Percentiles rank a stretch among this genome's conserved stretches.
Conservation (phyloP, 495 filamentous ascomycete species). For the Antarctomyces pellizariae region DNA sequence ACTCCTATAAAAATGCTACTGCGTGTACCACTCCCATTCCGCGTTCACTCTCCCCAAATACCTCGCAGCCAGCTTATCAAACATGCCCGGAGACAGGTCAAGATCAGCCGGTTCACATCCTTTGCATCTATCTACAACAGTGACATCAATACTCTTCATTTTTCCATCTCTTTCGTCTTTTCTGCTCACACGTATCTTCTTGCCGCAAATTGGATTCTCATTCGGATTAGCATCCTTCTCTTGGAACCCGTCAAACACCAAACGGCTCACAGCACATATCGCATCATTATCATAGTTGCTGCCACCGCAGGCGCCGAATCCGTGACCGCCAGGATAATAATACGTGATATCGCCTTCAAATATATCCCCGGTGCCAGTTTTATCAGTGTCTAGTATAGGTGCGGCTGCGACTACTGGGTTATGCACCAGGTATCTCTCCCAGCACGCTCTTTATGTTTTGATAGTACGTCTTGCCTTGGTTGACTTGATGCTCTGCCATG, state of each 20-base stretch:
- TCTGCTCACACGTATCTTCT: slow-evolving; percentile 38
- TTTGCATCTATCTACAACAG: slow-evolving; percentile 51
- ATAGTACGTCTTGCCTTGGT: slow-evolving; percentile 20
- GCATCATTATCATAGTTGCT: slow-evolving; percentile 24
- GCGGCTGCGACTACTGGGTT: too few relatives aligned
- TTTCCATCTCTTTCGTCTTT: slow-evolving; percentile 39
- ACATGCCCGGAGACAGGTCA: slow-evolving; percentile 37
- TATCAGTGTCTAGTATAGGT: too few relatives aligned
- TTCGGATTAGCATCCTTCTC: slow-evolving; percentile 38
- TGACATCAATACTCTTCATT: slow-evolving; percentile 33
- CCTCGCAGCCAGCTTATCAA: slow-evolving; percentile 31
- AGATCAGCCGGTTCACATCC: slow-evolving; percentile 41
- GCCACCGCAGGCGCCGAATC: slow-evolving; percentile 47
- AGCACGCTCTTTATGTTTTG: slow-evolving; percentile 17
- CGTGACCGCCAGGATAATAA: slow-evolving; percentile 39
- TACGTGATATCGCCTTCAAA: slow-evolving; percentile 50
- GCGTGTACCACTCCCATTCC: slow-evolving; percentile 51
- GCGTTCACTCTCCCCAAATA: slow-evolving; percentile 33
- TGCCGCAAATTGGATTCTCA: slow-evolving; percentile 44
- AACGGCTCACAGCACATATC: slow-evolving; percentile 42
- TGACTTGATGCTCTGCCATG: slow-evolving; percentile 20
- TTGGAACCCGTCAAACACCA: slow-evolving; percentile 36
- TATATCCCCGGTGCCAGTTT: slow-evolving; percentile 16
- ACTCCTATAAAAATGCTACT: too few relatives aligned
- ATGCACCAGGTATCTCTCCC: too few relatives aligned